A percentile compares a stretch with the other conserved stretches of the same genome.
Conservation (phyloP, 2,329 filamentous ascomycete species). For the Pyricularia sp. region DNA sequence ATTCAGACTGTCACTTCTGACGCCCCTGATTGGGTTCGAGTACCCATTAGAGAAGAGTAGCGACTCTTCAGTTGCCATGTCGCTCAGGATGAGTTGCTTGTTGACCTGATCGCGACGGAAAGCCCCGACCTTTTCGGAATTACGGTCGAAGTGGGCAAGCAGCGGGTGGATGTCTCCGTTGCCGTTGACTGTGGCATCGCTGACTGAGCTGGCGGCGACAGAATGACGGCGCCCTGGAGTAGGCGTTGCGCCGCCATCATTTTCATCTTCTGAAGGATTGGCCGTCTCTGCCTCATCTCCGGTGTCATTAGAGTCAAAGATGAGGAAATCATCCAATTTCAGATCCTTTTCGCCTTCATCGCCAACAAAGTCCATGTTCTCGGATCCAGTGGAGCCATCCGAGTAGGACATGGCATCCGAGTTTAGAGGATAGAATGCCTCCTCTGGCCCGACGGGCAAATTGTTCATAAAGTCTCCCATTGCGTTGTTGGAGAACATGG, state of each 20-base stretch:
- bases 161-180: constrained; percentile 37
- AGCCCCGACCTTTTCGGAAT: constrained; percentile 60
- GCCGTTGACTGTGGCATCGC: constrained; percentile 23
- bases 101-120: constrained; percentile 64
- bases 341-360: constrained; percentile 57
- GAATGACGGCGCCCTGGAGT: constrained; percentile 36
- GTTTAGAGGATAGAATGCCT: constrained; percentile 61
- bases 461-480: constrained; percentile 50
- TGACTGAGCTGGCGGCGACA: constrained; percentile 32
- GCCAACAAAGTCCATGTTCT: constrained; percentile 37
- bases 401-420: constrained; percentile 44
- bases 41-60: constrained; percentile 52
- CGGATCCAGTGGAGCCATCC: constrained; percentile 36
- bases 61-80: constrained; percentile 51
- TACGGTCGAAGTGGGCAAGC: constrained; percentile 58
- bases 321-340: constrained; percentile 64
- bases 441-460: constrained; percentile 56
- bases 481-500: constrained; percentile 50
- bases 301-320: constrained; percentile 43
- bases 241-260: constrained; percentile 37
- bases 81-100: constrained; percentile 50
- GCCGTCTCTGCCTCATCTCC: constrained; percentile 37
- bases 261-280: constrained; percentile 34
- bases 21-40: constrained; percentile 50
- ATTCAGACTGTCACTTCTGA: constrained; percentile 56